Evolutionary conservation across 106 monocot species (phyloP).

Genomic region (Dioscorea dumetorum): DNA sequence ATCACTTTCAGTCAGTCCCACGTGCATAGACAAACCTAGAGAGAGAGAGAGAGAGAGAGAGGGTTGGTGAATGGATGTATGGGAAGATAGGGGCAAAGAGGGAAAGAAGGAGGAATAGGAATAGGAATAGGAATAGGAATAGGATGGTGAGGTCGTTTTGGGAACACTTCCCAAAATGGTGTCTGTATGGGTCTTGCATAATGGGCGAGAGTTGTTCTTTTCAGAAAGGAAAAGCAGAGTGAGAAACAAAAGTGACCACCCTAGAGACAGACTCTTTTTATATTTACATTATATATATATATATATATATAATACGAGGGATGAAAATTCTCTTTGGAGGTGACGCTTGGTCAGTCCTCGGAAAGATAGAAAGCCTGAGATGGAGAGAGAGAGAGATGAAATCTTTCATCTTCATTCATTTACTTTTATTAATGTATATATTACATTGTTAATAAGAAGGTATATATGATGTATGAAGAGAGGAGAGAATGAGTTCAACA

Average conservation of each 20-base stretch:
- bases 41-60: neutral
- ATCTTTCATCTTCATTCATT: too few relatives aligned
- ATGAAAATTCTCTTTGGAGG: slow-evolving; percentile 17
- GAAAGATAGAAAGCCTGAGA: slow-evolving; percentile 5
- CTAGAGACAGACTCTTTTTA: neutral
- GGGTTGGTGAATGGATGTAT: too few relatives aligned
- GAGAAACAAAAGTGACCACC: neutral
- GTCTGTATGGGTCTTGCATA: neutral
- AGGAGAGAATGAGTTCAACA: too few relatives aligned
- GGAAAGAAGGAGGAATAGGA: neutral
- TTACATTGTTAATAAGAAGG: too few relatives aligned
- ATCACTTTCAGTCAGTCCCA: neutral
- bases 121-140: too few relatives aligned
- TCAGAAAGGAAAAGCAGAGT: neutral
- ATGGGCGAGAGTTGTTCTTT: neutral
- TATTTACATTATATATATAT: too few relatives aligned
- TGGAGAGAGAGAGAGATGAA: neutral
- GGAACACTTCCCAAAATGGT: neutral
- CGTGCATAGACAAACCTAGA: neutral
- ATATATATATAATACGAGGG: neutral
- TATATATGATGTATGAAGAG: too few relatives aligned
- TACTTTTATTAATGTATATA: too few relatives aligned
- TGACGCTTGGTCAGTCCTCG: slow-evolving; percentile 2
- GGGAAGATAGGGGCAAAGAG: too few relatives aligned
- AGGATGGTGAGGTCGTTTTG: neutral